phyloP scores from a whole-genome alignment of 1,284 basidiomycete genomes.

The Earliella scabrosa region DNA sequence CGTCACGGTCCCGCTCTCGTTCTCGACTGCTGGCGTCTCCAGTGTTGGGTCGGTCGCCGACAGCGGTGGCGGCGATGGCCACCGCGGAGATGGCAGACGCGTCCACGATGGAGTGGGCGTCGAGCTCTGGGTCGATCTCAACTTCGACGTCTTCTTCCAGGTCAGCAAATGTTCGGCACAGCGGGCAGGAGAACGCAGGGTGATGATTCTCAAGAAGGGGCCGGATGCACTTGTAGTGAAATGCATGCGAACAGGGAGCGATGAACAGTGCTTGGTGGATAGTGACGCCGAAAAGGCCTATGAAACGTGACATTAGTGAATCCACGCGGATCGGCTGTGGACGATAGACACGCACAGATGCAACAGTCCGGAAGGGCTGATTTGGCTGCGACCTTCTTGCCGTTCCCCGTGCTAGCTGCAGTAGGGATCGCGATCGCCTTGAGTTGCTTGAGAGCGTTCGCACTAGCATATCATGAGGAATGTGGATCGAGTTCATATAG shows the following conservation, averaged over 20 bases:
- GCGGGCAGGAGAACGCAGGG: constrained; percentile 93
- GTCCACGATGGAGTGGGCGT: constrained; percentile 38
- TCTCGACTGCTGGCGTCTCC: constrained; percentile 28
- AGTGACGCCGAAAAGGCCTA: constrained; percentile 89
- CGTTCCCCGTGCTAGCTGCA: constrained; percentile 19
- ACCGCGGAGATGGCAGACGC: constrained; percentile 22
- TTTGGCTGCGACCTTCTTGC: constrained; percentile 46
- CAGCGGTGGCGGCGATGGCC: constrained; percentile 19
- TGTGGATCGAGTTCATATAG: constrained; percentile 10
- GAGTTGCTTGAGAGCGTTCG: constrained; percentile 82
- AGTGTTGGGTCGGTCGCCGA: constrained; percentile 25
- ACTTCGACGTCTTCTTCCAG: constrained; percentile 98
- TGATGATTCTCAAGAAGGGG: constrained; percentile 88
- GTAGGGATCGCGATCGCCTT: constrained; percentile 64
- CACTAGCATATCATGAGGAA: constrained; percentile 45
- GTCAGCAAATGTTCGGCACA: constrained; percentile 93
- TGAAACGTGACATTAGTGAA: background rate
- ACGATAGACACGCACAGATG: constrained; percentile 71
- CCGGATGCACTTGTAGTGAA: constrained; percentile 98
- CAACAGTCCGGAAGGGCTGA: constrained; percentile 86
- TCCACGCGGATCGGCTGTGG: background rate
- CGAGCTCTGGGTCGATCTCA: constrained; percentile 68
- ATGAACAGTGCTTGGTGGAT: constrained; percentile 98
- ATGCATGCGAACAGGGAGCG: constrained; percentile 94
- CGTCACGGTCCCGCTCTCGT: constrained; percentile 36